Percentiles rank a stretch among this genome's conserved stretches.
These are phyloP conservation scores for Cyberlindnera lachancei DNA, from an alignment of 805 yeast species.

Conservation along the genomic window DNA sequence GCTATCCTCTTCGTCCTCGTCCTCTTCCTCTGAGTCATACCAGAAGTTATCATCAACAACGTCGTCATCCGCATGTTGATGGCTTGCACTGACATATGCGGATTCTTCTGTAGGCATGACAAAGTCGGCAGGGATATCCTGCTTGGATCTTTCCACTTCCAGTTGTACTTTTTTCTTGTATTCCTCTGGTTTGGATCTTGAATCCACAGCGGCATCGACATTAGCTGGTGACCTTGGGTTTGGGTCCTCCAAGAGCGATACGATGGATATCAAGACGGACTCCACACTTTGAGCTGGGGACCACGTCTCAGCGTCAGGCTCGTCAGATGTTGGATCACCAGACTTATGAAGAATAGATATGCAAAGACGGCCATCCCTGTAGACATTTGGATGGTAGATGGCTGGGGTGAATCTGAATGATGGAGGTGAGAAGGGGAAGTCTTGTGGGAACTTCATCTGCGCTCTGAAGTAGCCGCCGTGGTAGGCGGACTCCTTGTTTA, in stretches of 20 bases:
- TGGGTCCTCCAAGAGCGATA: conserved; percentile 89
- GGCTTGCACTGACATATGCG: conserved; percentile 37
- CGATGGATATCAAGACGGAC: conserved; percentile 80
- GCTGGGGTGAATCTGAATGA: conserved; percentile 88
- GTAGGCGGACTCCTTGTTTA: conserved; percentile 81
- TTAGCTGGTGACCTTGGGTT: conserved; percentile 92
- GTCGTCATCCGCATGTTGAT: conserved; percentile 36
- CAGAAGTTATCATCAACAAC: conserved; percentile 77
- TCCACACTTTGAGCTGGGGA: conserved; percentile 90
- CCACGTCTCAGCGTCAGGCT: conserved; percentile 93
- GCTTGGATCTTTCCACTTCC: conserved; percentile 78
- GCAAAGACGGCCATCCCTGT: conserved; percentile 88
- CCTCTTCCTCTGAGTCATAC: conserved; percentile 57
- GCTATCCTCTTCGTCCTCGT: conserved; percentile 48
- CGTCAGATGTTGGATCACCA: conserved; percentile 86
- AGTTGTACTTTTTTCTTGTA: conserved; percentile 68
- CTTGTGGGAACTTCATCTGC: conserved; percentile 86
- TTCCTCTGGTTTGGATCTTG: conserved; percentile 71
- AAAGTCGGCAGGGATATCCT: conserved; percentile 83
- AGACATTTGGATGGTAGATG: conserved; percentile 91
- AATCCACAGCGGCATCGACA: conserved; percentile 90
- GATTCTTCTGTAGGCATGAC: conserved; percentile 67
- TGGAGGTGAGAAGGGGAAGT: conserved; percentile 91
- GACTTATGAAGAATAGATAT: conserved; percentile 88
- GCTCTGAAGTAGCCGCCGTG: conserved; percentile 94